Base-by-base conservation (phyloP, 1,284 basidiomycete genomes). In the Ceratobasidium sp. region DNA sequence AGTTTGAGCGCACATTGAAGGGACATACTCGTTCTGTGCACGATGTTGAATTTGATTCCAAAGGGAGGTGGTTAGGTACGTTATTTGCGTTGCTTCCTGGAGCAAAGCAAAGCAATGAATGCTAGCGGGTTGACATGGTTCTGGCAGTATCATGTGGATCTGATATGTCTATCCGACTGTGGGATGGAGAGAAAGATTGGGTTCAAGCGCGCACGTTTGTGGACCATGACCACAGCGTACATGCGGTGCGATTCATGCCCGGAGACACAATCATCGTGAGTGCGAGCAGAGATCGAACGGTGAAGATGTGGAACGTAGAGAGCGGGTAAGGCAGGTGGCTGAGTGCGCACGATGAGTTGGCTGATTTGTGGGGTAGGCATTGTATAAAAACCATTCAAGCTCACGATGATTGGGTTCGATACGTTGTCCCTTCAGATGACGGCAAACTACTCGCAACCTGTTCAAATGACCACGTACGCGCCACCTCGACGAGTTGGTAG, bases 221-320 rank as follows among this genome's bases (percentile, higher is more conserved):
- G 73, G 95, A 94, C 1, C 94, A 96, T 78, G 94, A 96, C 79
- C 95, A 96, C 79, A 90, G 92, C 21, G 91, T 96, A 48, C 95
- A 93, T 9, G 87, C 87, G 21, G 93, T 91, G 1, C 85, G 88
- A 14, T 96, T 96, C 78, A 83, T 95, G 78, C 92, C 92, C 0
- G 90, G 91, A 23, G 94, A 94, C 78, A 90, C 91, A 78, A 85
- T 86, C 75, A 86, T 96, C 74, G 88, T 95, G 73, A 92, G 90
- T 60, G 92, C 93, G 1, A 94, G 92, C 79, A 84, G 95, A 78
- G 94, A 96, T 79, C 87, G 88, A 81, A 92, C 92, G 2, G 92
- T 96, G 74, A 84, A 90, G 77, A 83, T 96, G 64, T 96, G 94
- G 85, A 91, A 96, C 79, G 87, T 96, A 18, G 84, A 91, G 33